phyloP scores from a whole-genome alignment of 495 filamentous ascomycete genomes.

The Xylaria venustula region DNA sequence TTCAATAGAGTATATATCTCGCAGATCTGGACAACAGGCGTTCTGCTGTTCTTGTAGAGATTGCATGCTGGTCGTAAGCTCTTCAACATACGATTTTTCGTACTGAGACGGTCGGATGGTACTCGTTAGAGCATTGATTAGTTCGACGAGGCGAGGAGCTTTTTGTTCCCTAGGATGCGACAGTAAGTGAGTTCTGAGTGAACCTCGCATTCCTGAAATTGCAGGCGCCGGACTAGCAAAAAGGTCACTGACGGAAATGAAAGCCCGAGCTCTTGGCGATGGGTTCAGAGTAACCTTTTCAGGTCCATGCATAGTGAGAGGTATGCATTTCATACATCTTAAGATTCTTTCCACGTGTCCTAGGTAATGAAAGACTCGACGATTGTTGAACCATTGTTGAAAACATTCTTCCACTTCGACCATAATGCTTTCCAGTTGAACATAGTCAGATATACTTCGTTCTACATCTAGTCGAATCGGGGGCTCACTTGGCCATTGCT shows the following conservation, averaged over 20 bases:
- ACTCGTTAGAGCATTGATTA: neutral
- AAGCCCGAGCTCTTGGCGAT: too few relatives aligned
- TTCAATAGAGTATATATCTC: neutral
- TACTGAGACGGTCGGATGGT: neutral
- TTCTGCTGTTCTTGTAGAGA: neutral
- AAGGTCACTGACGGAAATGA: slow-evolving; percentile 6
- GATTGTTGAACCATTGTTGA: slow-evolving; percentile 1
- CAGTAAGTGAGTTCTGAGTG: too few relatives aligned
- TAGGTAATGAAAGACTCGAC: neutral
- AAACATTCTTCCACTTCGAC: neutral
- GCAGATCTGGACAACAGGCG: neutral
- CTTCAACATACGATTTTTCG: neutral
- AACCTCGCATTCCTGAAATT: too few relatives aligned
- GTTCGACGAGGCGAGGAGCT: neutral
- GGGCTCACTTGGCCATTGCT: slow-evolving; percentile 1
- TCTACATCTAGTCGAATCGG: neutral
- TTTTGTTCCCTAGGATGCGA: too few relatives aligned
- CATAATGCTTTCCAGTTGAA: neutral
- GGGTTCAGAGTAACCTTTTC: too few relatives aligned
- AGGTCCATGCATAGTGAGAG: too few relatives aligned
- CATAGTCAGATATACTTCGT: neutral
- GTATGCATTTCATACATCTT: neutral
- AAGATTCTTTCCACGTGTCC: neutral
- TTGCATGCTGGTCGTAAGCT: slow-evolving; percentile 8
- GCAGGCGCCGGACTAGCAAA: neutral